Base-by-base conservation (phyloP, 1,139 yeast genomes). In the Groenewaldozyma sp. region DNA sequence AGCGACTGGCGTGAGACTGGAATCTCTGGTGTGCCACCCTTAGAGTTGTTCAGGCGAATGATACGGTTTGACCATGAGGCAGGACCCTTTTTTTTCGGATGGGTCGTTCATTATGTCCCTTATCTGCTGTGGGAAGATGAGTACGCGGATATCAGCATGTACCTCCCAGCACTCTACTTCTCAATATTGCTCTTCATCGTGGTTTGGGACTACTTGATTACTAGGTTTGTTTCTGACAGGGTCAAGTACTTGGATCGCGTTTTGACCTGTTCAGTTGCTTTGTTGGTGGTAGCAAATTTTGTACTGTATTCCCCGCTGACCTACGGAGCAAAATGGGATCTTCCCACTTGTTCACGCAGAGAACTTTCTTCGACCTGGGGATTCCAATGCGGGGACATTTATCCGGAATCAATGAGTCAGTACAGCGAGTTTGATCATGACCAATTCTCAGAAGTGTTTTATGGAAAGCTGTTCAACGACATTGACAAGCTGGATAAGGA, bases 121-220 rank as follows among this genome's bases (percentile, higher is more conserved):
- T 20, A 16, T 43, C 11, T 36, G 44, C 13, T 31, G 34, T 5
- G 43, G 41, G 4, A 22, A 42, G 21, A 31, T 28, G 26, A 22
- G 10, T 7, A 11, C 26, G 22, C 11, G 9, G 38, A 41, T 5
- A 34, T 54, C 6, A 36, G 45, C 9, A 54, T 50, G 19, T 56
- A 56, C 35, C 42, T 53, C 10, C 57, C 58, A 11, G 47, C 54
- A 2, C 38, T 53, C 22, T 56, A 55, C 43, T 47, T 52, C 28
- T 43, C 55, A 4, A 46, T 55, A 10, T 43, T 56, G 11, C 42
- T 45, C 11, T 42, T 45, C 1, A 22, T 42, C 5, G 38, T 43
- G 17, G 34, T 38, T 31, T 40, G 44, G 38, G 51, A 49, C 29
- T 44, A 40, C 31, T 13, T 40, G 3, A 22, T 37, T 20, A 31